Evolutionary conservation across 208 protist species (phyloP).

Genomic region (Acanthamoeba castellanii): DNA sequence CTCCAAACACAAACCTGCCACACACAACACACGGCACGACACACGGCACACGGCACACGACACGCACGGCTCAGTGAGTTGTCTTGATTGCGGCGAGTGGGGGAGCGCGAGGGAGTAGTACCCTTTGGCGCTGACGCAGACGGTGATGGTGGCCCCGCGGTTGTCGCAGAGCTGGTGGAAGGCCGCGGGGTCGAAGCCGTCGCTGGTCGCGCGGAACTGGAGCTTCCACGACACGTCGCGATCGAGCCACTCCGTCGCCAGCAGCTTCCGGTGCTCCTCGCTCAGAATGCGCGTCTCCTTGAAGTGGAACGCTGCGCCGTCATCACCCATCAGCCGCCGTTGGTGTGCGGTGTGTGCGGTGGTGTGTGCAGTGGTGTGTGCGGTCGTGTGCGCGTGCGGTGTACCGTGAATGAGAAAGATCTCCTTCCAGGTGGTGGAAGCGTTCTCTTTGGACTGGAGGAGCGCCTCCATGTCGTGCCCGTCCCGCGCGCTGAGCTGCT

Average conservation of each 20-base stretch:
- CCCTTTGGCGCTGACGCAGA: constrained; percentile 17
- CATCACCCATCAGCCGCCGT: not conserved
- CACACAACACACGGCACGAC: no score
- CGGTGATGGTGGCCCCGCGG: constrained; percentile 30
- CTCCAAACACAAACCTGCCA: constrained; percentile 4
- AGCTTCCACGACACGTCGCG: constrained; percentile 34
- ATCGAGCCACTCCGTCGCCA: constrained; percentile 1
- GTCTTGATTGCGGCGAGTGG: no score
- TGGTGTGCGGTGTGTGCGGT: no score
- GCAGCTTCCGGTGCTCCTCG: constrained; percentile 15
- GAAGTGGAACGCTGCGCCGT: not conserved
- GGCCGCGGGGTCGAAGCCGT: constrained; percentile 13
- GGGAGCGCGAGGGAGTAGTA: not conserved
- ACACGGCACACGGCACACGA: no score
- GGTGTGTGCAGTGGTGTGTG: no score
- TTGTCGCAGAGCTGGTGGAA: constrained; percentile 35
- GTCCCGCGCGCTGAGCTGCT: not conserved
- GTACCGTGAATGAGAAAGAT: constrained; percentile 1
- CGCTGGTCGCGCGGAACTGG: not conserved
- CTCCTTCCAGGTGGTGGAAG: not conserved
- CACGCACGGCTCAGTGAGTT: no score
- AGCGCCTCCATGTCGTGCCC: not conserved
- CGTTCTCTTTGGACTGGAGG: not conserved
- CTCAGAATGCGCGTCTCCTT: not conserved
- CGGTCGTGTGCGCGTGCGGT: not conserved